Percentiles rank a stretch among this genome's conserved stretches.
Evolutionary conservation across 805 yeast species (phyloP).

Genomic region (Lachancea nothofagi): DNA sequence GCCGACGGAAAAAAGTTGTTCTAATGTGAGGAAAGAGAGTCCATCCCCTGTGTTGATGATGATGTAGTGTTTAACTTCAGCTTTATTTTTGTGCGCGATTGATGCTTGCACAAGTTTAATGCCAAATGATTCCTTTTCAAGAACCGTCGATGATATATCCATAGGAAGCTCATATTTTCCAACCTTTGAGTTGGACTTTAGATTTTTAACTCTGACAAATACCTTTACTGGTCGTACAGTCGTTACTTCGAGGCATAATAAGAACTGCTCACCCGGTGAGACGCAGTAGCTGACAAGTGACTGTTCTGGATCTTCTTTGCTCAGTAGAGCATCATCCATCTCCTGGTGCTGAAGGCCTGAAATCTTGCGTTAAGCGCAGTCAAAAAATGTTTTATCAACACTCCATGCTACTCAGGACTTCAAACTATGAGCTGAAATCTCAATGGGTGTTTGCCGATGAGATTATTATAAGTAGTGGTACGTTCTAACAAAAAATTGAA

Average conservation of each 20-base stretch:
- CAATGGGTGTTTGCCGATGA: too few species aligned
- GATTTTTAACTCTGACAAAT: constrained; percentile 1
- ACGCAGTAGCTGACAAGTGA: constrained; percentile 1
- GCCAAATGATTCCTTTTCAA: neutral
- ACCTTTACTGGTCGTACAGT: constrained; percentile 1
- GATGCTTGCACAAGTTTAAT: constrained; percentile 9
- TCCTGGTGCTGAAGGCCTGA: too few species aligned
- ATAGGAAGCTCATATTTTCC: constrained; percentile 2
- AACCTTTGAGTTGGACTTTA: neutral
- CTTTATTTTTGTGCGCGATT: neutral
- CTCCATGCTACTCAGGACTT: too few species aligned
- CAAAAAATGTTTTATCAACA: too few species aligned
- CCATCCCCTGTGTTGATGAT: constrained; percentile 17
- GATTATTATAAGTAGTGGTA: too few species aligned
- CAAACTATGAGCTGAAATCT: too few species aligned
- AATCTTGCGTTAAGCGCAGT: too few species aligned
- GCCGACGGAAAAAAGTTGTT: constrained; percentile 8
- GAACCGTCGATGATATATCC: neutral
- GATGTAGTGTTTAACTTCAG: constrained; percentile 5
- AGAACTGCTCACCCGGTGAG: constrained; percentile 5
- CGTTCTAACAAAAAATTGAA: neutral
- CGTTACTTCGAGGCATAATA: neutral
- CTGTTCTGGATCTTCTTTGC: neutral
- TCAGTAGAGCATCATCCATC: neutral
- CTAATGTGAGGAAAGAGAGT: constrained; percentile 15